These are phyloP conservation scores for Verticillium dahliae DNA, from an alignment of 2,329 filamentous ascomycete genomes.

Conservation along the genomic window DNA sequence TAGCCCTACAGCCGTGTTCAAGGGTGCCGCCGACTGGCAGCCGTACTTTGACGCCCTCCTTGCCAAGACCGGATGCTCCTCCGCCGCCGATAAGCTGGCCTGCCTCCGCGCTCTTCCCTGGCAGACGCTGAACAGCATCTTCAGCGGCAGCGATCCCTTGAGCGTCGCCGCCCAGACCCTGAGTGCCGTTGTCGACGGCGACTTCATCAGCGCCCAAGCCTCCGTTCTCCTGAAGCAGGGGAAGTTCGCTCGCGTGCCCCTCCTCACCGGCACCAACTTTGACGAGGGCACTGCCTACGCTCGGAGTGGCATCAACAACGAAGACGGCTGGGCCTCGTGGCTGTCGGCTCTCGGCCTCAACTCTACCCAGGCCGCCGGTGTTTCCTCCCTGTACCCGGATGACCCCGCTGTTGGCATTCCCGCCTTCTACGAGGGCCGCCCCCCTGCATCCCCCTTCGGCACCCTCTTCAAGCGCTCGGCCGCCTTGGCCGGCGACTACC, in stretches of 20 bases:
- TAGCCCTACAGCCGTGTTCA: slow-evolving; percentile 20
- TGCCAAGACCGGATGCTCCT: slow-evolving; percentile 7
- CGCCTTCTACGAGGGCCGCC: slow-evolving; percentile 26
- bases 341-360: slow-evolving; percentile 20
- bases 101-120: slow-evolving; percentile 25
- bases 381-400: slow-evolving; percentile 43
- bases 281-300: slow-evolving; percentile 58
- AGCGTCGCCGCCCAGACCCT: slow-evolving; percentile 15
- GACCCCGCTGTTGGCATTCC: slow-evolving; percentile 41
- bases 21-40: slow-evolving; percentile 11
- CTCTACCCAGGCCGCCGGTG: slow-evolving; percentile 20
- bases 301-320: slow-evolving; percentile 45
- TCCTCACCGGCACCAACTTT: slow-evolving; percentile 57
- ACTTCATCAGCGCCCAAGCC: slow-evolving; percentile 32
- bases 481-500: slow-evolving; percentile 46
- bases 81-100: slow-evolving; percentile 14
- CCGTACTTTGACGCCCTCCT: slow-evolving; percentile 12
- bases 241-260: slow-evolving; percentile 56
- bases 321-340: slow-evolving; percentile 39
- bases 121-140: slow-evolving; percentile 20
- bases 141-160: slow-evolving; percentile 14
- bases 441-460: slow-evolving; percentile 24
- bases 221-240: slow-evolving; percentile 48
- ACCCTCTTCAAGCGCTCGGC: slow-evolving; percentile 46
- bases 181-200: slow-evolving; percentile 24